Evolutionary conservation across 2,329 filamentous ascomycete genomes (phyloP).

Genomic region (Claviceps sp.): DNA sequence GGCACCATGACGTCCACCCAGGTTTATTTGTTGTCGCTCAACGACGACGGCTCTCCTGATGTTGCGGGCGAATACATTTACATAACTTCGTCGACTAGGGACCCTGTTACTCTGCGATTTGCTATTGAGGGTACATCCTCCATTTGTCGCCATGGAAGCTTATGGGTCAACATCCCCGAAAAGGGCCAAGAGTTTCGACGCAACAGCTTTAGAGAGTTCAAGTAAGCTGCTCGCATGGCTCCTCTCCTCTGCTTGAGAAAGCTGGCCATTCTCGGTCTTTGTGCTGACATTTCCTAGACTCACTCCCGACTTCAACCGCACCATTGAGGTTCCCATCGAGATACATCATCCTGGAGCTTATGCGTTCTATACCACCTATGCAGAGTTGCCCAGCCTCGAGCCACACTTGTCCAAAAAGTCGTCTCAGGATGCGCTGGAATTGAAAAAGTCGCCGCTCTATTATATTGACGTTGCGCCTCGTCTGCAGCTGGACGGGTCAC

Average conservation of each 20-base stretch:
- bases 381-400: conserved; percentile 60
- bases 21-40: conserved; percentile 80
- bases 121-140: conserved; percentile 90
- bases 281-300: conserved; percentile 40
- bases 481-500: conserved; percentile 58
- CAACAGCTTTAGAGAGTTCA: conserved; percentile 72
- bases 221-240: conserved; percentile 41
- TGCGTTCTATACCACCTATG: conserved; percentile 87
- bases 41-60: conserved; percentile 84
- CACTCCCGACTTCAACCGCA: conserved; percentile 82
- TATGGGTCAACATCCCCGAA: conserved; percentile 92
- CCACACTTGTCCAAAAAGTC: conserved; percentile 13
- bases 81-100: conserved; percentile 57
- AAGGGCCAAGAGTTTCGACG: conserved; percentile 64
- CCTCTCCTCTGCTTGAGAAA: not conserved
- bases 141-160: conserved; percentile 82
- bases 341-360: conserved; percentile 77
- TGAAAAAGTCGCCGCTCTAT: conserved; percentile 59
- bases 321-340: conserved; percentile 78
- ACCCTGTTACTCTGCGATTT: conserved; percentile 74
- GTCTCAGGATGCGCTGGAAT: conserved; percentile 26
- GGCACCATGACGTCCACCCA: conserved; percentile 52
- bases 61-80: conserved; percentile 86
- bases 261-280: not conserved
- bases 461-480: conserved; percentile 90